Conservation (phyloP, 2,329 filamentous ascomycete species). For the Berkeleyomyces basicola region DNA sequence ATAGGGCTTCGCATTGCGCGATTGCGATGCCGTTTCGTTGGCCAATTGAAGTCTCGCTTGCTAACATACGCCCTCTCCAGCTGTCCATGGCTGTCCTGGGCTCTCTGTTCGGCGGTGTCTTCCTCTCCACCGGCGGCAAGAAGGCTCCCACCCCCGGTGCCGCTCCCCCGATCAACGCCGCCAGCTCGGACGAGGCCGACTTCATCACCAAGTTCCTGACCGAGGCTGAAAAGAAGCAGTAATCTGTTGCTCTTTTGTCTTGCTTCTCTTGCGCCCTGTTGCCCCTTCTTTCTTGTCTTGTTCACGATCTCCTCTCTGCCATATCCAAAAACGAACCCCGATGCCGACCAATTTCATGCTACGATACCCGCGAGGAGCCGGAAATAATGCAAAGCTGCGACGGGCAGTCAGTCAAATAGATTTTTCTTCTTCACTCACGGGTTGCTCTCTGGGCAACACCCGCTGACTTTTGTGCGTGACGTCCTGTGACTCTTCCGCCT, state of each 20-base stretch:
- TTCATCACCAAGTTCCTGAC: slow-evolving; percentile 42
- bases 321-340: neutral
- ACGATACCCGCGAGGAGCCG: neutral
- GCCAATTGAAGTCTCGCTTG: slow-evolving; percentile 11
- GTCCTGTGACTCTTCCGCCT: neutral
- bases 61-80: slow-evolving; percentile 17
- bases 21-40: neutral
- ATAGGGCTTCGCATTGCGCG: neutral
- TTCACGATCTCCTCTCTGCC: neutral
- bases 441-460: neutral
- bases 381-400: neutral
- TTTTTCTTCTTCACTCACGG: neutral
- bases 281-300: neutral
- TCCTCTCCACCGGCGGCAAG: slow-evolving; percentile 28
- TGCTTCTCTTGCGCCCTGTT: neutral
- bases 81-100: slow-evolving; percentile 41
- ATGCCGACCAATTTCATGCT: neutral
- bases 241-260: neutral
- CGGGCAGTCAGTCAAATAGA: neutral
- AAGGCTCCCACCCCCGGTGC: slow-evolving; percentile 27
- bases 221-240: slow-evolving; percentile 12
- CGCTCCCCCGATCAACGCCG: slow-evolving; percentile 43
- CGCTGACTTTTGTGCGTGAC: neutral
- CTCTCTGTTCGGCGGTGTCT: slow-evolving; percentile 32
- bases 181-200: slow-evolving; percentile 44